Percentiles rank a stretch among this genome's conserved stretches.
Conservation (phyloP, 1,284 basidiomycete genomes). For the Naganishia sp. region DNA sequence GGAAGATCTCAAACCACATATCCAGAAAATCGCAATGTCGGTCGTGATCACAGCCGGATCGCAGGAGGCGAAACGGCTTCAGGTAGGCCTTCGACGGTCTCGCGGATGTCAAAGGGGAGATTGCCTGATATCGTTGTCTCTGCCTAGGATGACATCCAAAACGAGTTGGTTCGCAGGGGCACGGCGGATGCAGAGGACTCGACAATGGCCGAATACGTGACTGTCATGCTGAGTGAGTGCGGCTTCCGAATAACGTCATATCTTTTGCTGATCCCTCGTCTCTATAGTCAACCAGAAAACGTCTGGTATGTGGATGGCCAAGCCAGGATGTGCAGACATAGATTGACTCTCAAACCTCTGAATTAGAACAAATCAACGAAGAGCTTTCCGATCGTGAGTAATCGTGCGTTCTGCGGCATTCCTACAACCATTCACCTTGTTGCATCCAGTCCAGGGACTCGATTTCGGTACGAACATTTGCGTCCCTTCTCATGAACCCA, state of each 20-base stretch:
- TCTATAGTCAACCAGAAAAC: slow-evolving; percentile 33
- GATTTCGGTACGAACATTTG: slow-evolving; percentile 27
- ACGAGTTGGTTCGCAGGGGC: slow-evolving; percentile 30
- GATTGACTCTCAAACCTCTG: not conserved
- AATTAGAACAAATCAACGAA: slow-evolving; percentile 31
- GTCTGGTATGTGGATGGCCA: slow-evolving; percentile 9
- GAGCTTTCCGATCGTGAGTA: slow-evolving; percentile 33
- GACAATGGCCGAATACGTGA: slow-evolving; percentile 35
- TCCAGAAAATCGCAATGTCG: not conserved
- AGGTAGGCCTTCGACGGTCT: not conserved
- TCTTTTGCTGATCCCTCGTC: not conserved
- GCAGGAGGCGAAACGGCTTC: slow-evolving; percentile 25
- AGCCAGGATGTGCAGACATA: not conserved
- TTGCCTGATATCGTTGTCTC: not conserved
- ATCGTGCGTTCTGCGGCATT: not conserved
- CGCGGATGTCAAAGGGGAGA: not conserved
- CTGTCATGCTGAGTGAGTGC: slow-evolving; percentile 34
- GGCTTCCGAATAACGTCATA: no score
- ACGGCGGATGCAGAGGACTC: slow-evolving; percentile 32
- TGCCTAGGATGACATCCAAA: slow-evolving; percentile 30
- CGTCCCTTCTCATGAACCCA: not conserved
- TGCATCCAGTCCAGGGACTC: slow-evolving; percentile 26
- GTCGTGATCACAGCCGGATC: slow-evolving; percentile 20
- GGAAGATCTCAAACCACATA: no score
- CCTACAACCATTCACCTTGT: not conserved